Evolutionary conservation across 140 eudicot genomes (phyloP), one percentile per base, ranked within the genome.

Genomic region (Bidens hawaiensis): DNA sequence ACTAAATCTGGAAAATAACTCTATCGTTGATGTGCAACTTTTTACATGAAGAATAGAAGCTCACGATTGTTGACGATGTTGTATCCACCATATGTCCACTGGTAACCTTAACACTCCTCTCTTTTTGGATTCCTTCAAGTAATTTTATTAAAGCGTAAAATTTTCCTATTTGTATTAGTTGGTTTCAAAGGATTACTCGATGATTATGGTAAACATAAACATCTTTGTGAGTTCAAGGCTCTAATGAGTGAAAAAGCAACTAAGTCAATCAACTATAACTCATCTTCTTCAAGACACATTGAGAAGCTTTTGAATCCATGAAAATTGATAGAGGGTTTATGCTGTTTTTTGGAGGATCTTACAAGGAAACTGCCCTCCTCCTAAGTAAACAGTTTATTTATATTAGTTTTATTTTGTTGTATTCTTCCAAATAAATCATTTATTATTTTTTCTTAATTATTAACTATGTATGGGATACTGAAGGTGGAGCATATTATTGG

Each of bases 271-370:
- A 62, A 82, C 90, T 27, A 79, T 85, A 30, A 88, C 94, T 78
- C 99, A 88, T 88, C 99, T 93, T 62, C 95, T 93, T 74, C 99
- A 93, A 69, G 91, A 85, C 94, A 85, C 99, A 31, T 78, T 93
- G n/a, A 93, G 99, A 79, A 93, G 99, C 78, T 76, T 88, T 38
- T 93, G 99, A 71, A 80, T 79, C 67, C 87, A 85, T 71, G 97
- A 93, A 21, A 81, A 81, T 69, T 88, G 96, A 17, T 94, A 93
- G 56, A 88, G 99, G 99, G 94, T 93, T 52, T 93, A 93, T 85
- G 99, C 99, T 51, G 97, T 93, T 57, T 93, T 93, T 45, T 93
- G 99, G 99, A 93, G 99, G 79, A 88, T 93, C 82, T 77, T 93
- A 67, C 99, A 96, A 2, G 81, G 99, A 85, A 93, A 93, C 71